A percentile compares a stretch with the other conserved stretches of the same genome.
Evolutionary conservation across 2,329 filamentous ascomycete species (phyloP).

Genomic region (Magnaporthiopsis incrustans): DNA sequence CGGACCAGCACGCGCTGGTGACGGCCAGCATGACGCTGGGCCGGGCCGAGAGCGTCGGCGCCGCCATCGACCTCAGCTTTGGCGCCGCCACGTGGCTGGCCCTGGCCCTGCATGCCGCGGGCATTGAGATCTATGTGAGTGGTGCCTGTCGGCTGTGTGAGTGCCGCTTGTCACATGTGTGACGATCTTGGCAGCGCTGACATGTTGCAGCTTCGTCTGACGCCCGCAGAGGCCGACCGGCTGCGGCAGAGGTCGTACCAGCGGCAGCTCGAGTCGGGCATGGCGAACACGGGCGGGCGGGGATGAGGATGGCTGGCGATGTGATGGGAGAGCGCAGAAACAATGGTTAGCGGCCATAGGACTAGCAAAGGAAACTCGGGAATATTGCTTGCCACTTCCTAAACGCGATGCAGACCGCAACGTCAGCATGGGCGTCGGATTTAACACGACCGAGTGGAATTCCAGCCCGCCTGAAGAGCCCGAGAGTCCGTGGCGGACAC

Average conservation of each 20-base stretch:
- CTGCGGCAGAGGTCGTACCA: constrained; percentile 48
- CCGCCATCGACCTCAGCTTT: constrained; percentile 42
- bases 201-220: constrained; percentile 37
- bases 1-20: constrained; percentile 5
- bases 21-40: constrained; percentile 2
- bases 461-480: too few species aligned
- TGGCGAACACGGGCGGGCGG: constrained; percentile 18
- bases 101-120: constrained; percentile 39
- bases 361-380: too few species aligned
- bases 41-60: constrained; percentile 20
- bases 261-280: constrained; percentile 44
- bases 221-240: constrained; percentile 43
- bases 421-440: too few species aligned
- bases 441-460: too few species aligned
- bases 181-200: neutral
- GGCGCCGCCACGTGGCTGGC: constrained; percentile 46
- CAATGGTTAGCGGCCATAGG: too few species aligned
- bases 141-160: neutral
- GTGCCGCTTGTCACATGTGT: too few species aligned
- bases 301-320: too few species aligned
- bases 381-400: too few species aligned
- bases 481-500: too few species aligned
- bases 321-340: too few species aligned
- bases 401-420: too few species aligned
- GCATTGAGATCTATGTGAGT: constrained; percentile 39